phyloP scores from a whole-genome alignment of 176 grass and related monocot species.

The Eragrostis nindensis region DNA sequence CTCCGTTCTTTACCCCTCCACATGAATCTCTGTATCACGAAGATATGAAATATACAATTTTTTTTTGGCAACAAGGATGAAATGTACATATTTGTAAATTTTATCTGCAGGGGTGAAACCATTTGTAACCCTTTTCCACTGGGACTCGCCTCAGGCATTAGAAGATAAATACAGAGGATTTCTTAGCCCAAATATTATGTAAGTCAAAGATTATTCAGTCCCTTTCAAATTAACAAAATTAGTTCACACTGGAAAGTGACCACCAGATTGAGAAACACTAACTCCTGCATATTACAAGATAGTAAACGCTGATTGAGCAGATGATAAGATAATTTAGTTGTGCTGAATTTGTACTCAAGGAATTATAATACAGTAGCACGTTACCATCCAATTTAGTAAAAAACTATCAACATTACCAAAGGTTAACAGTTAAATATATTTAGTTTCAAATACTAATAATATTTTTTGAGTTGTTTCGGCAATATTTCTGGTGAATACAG shows the following conservation, averaged over 20 bases:
- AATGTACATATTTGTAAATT: neutral
- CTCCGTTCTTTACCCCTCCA: neutral
- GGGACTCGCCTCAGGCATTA: slow-evolving; percentile 66
- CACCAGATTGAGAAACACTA: neutral
- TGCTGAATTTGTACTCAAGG: neutral
- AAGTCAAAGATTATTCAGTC: neutral
- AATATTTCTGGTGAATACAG: too few species aligned
- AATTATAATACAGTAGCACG: too few species aligned
- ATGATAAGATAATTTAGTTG: neutral
- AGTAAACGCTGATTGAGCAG: neutral
- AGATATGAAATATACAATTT: neutral
- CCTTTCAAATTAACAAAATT: neutral
- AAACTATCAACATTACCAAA: neutral
- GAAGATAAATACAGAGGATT: slow-evolving; percentile 71
- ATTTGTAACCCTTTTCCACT: slow-evolving; percentile 72
- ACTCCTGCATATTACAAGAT: too few species aligned
- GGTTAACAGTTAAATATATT: neutral
- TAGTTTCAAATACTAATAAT: too few species aligned
- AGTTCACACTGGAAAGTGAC: neutral
- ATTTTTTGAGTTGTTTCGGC: too few species aligned
- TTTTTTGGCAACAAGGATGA: neutral
- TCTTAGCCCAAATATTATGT: slow-evolving; percentile 60
- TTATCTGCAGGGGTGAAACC: slow-evolving; percentile 53
- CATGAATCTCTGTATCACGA: neutral
- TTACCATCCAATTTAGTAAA: neutral